Evolutionary conservation across 305 asterid genomes (phyloP).

Genomic region (Fraxinus floribunda): DNA sequence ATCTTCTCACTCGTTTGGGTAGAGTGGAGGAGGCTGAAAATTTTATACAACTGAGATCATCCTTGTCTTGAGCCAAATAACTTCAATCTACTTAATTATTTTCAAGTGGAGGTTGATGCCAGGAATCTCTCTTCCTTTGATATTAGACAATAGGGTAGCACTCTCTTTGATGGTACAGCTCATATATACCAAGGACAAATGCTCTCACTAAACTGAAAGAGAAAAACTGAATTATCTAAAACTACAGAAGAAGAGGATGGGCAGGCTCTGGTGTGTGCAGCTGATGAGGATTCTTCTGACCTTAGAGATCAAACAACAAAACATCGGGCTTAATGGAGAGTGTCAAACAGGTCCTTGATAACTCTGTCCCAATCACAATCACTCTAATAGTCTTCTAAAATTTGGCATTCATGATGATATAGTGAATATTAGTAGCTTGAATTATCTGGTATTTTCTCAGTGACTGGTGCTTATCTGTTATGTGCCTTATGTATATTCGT

Average conservation of each 20-base stretch:
- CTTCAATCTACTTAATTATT: neutral
- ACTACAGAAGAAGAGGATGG: neutral
- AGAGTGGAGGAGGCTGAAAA: constrained; percentile 61
- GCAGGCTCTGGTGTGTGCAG: neutral
- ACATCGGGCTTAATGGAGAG: neutral
- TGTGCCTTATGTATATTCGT: neutral
- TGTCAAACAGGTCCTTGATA: neutral
- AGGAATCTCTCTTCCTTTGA: neutral
- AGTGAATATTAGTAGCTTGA: neutral
- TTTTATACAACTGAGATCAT: constrained; percentile 46
- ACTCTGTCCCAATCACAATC: neutral
- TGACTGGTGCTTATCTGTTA: neutral
- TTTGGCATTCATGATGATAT: constrained; percentile 1
- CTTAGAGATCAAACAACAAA: neutral
- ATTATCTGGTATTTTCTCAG: neutral
- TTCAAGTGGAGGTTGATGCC: neutral
- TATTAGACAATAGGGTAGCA: neutral
- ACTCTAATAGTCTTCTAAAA: neutral
- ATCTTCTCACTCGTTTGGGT: constrained; percentile 53
- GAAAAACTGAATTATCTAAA: neutral
- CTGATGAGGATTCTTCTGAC: neutral
- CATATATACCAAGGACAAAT: neutral
- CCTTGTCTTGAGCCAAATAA: constrained; percentile 28
- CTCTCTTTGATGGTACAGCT: neutral
- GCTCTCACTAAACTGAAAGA: neutral